Base-by-base conservation (phyloP, 768 basidiomycete species). In the Rhodotorula diobovata region DNA sequence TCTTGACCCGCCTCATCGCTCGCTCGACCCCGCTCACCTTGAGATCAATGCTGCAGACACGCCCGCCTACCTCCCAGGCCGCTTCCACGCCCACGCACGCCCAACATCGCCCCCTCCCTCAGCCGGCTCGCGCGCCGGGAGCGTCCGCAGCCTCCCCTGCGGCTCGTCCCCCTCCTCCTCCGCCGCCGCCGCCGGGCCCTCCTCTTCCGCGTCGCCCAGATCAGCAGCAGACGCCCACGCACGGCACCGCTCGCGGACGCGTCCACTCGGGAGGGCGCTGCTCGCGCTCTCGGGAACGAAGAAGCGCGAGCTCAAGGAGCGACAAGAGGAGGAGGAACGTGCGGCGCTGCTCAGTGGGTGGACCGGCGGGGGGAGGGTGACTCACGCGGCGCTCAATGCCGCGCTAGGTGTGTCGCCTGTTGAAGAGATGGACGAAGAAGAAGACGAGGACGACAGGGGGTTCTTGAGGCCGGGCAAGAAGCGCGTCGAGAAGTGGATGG, bases 401-500 rank as follows among this genome's bases (percentile, higher is more conserved):
- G 51, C 30, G 11, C n/a, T 53, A 14, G 51, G n/a, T 12, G 6
- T 43, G 41, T 15, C 51, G 2, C 12, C 51, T n/a, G n/a, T n/a
- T 4, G n/a, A n/a, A 15, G 51, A 53, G n/a, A 15, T 7, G n/a
- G n/a, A 30, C 11, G 51, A 53, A 34, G 55, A 74, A 4, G 65
- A 71, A 1, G 61, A 67, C 7, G 61, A 67, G n/a, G 34, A 28
- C n/a, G 34, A 55, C 21, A 54, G 57, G 28, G 61, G 73, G 69
- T 60, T 75, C 32, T 50, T 72, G 25, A 53, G 81, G 76, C 82
- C 82, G 16, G 77, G 76, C 18, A 71, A 79, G 67, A 76, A 75
- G 39, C 72, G 70, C 5, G 82, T 83, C 3, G 80, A 82, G 50
- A 48, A 48, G 3, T 81, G 80, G 81, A 70, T 83, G 55, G 67